phyloP scores from a whole-genome alignment of 164 flowering plant genomes.

The Malania oleifera region DNA sequence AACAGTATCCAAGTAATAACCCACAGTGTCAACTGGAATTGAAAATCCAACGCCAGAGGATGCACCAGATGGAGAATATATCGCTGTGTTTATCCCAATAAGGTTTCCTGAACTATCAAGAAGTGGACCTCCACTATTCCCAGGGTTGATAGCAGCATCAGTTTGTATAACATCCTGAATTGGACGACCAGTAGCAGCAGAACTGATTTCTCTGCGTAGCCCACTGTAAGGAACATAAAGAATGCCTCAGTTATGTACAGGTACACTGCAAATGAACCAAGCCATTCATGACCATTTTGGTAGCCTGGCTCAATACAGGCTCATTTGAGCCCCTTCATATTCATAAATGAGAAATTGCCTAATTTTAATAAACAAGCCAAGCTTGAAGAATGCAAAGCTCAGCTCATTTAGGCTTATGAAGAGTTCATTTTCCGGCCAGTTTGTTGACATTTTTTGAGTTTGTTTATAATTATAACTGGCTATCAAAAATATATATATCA shows the following conservation, averaged over 20 bases:
- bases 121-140: slow-evolving; percentile 98
- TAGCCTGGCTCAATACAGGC: too few species aligned
- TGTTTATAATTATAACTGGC: too few species aligned
- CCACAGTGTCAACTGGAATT: slow-evolving; percentile 91
- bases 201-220: slow-evolving; percentile 87
- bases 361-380: too few species aligned
- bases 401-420: too few species aligned
- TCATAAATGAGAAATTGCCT: too few species aligned
- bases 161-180: slow-evolving; percentile 97
- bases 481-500: too few species aligned
- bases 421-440: too few species aligned
- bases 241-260: neutral
- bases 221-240: slow-evolving; percentile 51
- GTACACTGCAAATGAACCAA: too few species aligned
- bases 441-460: too few species aligned
- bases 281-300: too few species aligned
- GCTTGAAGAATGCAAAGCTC: too few species aligned
- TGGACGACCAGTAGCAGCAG: slow-evolving; percentile 97
- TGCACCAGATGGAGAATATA: slow-evolving; percentile 96
- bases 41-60: slow-evolving; percentile 98
- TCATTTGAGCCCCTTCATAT: too few species aligned
- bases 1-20: slow-evolving; percentile 17
- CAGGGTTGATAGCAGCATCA: slow-evolving; percentile 98
- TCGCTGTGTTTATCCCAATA: slow-evolving; percentile 93
- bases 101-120: slow-evolving; percentile 93